A percentile compares a stretch with the other conserved stretches of the same genome.
Evolutionary conservation across 2,329 filamentous ascomycete species (phyloP).

Genomic region (Xylariomycetidae sp.): DNA sequence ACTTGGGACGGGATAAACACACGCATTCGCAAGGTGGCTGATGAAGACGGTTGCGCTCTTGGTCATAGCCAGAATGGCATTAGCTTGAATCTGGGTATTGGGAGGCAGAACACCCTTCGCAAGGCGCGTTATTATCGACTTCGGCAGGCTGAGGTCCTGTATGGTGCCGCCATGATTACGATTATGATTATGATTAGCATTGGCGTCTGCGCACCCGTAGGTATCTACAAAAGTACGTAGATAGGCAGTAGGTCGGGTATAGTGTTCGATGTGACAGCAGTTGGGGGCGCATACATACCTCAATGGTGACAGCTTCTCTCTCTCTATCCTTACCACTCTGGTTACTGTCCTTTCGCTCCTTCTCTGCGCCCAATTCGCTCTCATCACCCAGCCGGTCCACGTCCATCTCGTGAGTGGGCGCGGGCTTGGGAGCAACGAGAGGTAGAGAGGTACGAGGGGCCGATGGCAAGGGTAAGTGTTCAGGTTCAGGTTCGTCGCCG

Average conservation of each 20-base stretch:
- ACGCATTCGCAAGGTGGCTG: conserved; percentile 73
- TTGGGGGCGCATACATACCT: conserved; percentile 35
- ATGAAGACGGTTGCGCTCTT: conserved; percentile 83
- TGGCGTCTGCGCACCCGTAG: too few relatives aligned
- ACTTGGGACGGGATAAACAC: conserved; percentile 40
- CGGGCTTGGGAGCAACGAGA: conserved; percentile 18
- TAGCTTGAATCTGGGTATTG: conserved; percentile 79
- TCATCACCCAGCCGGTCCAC: conserved; percentile 28
- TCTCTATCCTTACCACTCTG: conserved; percentile 24
- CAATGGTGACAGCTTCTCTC: conserved; percentile 40
- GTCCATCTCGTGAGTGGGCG: conserved; percentile 27
- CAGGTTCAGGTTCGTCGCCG: conserved; percentile 26
- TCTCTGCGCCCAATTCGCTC: conserved; percentile 31
- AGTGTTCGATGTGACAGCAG: not conserved
- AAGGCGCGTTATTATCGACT: conserved; percentile 74
- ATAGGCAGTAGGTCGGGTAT: conserved; percentile 10
- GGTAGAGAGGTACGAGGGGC: conserved; percentile 15
- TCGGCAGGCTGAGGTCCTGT: conserved; percentile 71
- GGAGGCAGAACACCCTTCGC: conserved; percentile 75
- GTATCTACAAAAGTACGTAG: too few relatives aligned
- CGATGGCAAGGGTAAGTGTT: conserved; percentile 11
- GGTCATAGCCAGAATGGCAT: conserved; percentile 72
- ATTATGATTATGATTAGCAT: too few relatives aligned
- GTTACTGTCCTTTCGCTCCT: conserved; percentile 28
- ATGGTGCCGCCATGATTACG: too few relatives aligned